Base-by-base conservation (phyloP, 805 yeast species). In the Candida xiaguanensis region DNA sequence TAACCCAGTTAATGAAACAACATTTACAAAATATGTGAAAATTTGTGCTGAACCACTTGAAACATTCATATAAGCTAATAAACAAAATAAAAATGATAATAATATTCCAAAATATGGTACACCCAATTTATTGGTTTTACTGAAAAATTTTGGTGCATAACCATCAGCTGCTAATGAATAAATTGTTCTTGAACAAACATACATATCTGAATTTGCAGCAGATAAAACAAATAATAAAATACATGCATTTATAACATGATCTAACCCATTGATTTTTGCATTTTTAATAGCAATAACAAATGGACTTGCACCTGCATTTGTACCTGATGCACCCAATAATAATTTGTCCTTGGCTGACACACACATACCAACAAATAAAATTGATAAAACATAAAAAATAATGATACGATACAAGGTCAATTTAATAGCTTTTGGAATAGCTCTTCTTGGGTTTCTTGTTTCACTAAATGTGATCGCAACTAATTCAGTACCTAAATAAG, bases 151-250 rank as follows among this genome's bases (percentile, higher is more conserved):
- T 47, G 93, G 93, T 8, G 91, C 89, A 54, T 78, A 79, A 6
- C 87, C 85, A 49, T 82, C 83, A 37, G 77, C 74, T 1, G 93
- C 75, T 47, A 86, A 65, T 26, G 85, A 84, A 54, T 82, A 85
- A 14, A 82, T 63, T 8, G 85, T 78, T 72, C 95, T 75, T 15
- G 93, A 78, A 20, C 85, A 85, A 56, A 81, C 80, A 62, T 83
- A 84, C 53, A 85, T 68, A 61, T 82, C 89, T 2, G 89, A 82
- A 64, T 85, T 86, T 8, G 85, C 81, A 33, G 95, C 95, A 8
- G 91, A 83, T 56, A 85, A 75, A 42, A 86, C 89, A 47, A 85
- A 83, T 29, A 85, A 61, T 53, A 88, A 61, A 48, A 88, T 82
- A 58, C 86, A 80, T 2, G 82, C 91, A 58, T 88, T 88, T 53